phyloP scores from a whole-genome alignment of 495 filamentous ascomycete genomes.

The Penicillium riverlandense region DNA sequence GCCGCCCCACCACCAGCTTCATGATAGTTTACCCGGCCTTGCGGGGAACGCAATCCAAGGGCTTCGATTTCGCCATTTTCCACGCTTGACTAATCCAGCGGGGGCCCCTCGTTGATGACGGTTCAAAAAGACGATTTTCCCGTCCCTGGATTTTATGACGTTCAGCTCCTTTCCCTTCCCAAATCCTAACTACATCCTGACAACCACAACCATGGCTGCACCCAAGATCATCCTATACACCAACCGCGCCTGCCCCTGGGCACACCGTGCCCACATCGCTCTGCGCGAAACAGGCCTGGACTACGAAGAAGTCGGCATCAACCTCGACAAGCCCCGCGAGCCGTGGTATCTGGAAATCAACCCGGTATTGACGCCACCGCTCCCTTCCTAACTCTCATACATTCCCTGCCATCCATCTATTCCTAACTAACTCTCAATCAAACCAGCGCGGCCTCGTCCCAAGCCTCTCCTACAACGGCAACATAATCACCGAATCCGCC shows the following conservation, averaged over 20 bases:
- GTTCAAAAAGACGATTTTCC: slow-evolving; percentile 8
- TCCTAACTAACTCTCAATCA: not conserved
- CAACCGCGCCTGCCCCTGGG: slow-evolving; percentile 71
- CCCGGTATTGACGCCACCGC: slow-evolving; percentile 41
- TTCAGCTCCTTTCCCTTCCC: not conserved
- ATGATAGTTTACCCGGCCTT: not conserved
- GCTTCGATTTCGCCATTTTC: slow-evolving; percentile 11
- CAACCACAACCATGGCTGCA: slow-evolving; percentile 18
- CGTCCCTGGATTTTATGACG: not conserved
- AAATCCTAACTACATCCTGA: not conserved
- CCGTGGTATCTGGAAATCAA: slow-evolving; percentile 83
- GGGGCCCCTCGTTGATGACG: slow-evolving; percentile 13
- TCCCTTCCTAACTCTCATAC: not conserved
- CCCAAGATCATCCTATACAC: slow-evolving; percentile 62
- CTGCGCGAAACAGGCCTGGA: slow-evolving; percentile 65
- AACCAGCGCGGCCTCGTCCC: slow-evolving; percentile 68
- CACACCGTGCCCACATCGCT: slow-evolving; percentile 73
- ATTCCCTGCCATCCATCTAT: too few relatives aligned
- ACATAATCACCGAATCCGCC: slow-evolving; percentile 66
- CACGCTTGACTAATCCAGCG: slow-evolving; percentile 21
- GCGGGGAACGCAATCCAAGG: slow-evolving; percentile 1
- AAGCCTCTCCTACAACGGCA: slow-evolving; percentile 58
- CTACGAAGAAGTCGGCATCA: slow-evolving; percentile 75
- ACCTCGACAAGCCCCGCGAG: slow-evolving; percentile 64
- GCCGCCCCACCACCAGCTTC: too few relatives aligned